These are phyloP conservation scores for Quaeritorhiza haematococci DNA, from an alignment of 371 early-diverging fungal genomes.

Conservation along the genomic window DNA sequence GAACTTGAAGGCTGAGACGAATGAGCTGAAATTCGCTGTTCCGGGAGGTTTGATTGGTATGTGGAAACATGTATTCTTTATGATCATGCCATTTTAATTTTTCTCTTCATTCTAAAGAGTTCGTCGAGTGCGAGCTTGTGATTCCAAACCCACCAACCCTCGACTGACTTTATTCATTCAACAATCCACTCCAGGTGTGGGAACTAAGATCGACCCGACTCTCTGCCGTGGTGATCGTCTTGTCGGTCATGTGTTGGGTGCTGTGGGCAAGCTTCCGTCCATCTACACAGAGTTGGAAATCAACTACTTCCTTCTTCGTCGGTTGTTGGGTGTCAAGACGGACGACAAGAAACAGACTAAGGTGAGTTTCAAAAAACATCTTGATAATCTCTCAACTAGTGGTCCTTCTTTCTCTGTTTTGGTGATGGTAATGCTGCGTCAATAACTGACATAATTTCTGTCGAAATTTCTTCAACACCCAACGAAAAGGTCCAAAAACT, in stretches of 20 bases:
- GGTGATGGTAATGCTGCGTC: neutral
- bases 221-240: constrained; percentile 98
- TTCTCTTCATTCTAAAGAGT: no score
- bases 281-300: constrained; percentile 96
- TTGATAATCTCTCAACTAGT: constrained; percentile 4
- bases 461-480: neutral
- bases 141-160: no score
- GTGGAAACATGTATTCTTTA: neutral
- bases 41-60: constrained; percentile 98
- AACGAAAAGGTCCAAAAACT: constrained; percentile 69
- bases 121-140: no score
- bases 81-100: neutral
- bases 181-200: constrained; percentile 74
- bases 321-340: constrained; percentile 92
- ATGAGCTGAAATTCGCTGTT: constrained; percentile 94
- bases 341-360: constrained; percentile 96
- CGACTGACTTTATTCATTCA: no score
- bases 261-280: constrained; percentile 91
- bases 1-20: constrained; percentile 91
- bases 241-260: constrained; percentile 98
- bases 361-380: constrained; percentile 34
- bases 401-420: no score
- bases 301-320: constrained; percentile 94
- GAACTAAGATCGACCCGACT: constrained; percentile 98
- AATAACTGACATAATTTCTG: constrained; percentile 11